Percentiles rank a stretch among this genome's conserved stretches.
phyloP scores from a whole-genome alignment of 2,329 filamentous ascomycete species.

The Ceratocystis colombiana region DNA sequence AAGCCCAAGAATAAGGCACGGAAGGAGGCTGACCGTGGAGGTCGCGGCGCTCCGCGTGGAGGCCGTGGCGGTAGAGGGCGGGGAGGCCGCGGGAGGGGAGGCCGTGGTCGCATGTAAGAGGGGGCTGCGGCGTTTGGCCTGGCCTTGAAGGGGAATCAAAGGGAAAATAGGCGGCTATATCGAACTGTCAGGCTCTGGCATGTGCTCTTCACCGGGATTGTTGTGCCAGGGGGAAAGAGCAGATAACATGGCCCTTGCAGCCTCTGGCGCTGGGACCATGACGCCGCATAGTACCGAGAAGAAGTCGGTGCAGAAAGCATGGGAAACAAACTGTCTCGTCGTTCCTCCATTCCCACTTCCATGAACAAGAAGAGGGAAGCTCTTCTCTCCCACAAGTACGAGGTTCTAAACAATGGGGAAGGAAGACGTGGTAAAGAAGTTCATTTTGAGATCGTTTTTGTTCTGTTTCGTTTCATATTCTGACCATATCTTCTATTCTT shows the following conservation, averaged over 20 bases:
- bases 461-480: constrained; percentile 10
- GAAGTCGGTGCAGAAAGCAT: neutral
- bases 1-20: constrained; percentile 99
- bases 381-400: neutral
- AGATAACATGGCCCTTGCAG: neutral
- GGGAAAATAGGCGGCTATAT: neutral
- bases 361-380: neutral
- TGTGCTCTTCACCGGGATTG: neutral
- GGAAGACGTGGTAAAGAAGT: constrained; percentile 3
- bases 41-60: constrained; percentile 43
- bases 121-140: neutral
- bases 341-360: constrained; percentile 1
- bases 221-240: neutral
- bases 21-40: constrained; percentile 66
- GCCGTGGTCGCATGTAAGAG: constrained; percentile 32
- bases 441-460: constrained; percentile 9
- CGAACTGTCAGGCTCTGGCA: neutral
- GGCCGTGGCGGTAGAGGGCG: constrained; percentile 45
- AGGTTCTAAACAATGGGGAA: neutral
- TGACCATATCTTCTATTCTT: constrained; percentile 10
- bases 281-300: neutral
- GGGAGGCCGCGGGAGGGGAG: constrained; percentile 43
- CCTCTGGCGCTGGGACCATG: neutral
- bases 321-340: constrained; percentile 4
- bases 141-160: neutral